These are phyloP conservation scores for Teunomyces pallodes DNA, from an alignment of 805 yeast species.

Conservation along the genomic window DNA sequence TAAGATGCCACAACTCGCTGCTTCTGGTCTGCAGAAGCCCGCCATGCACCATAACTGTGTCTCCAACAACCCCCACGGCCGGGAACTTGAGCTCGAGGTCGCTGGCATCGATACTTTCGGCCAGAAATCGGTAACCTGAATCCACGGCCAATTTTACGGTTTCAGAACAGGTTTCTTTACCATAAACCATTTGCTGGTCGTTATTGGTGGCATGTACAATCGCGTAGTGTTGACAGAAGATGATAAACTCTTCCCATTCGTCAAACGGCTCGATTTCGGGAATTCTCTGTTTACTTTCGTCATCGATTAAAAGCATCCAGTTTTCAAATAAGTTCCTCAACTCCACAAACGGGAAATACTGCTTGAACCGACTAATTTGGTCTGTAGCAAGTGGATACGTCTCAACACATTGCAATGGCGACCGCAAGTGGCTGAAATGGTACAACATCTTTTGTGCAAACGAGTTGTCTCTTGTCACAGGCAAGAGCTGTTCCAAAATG, in stretches of 20 bases:
- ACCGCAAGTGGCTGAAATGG: constrained; percentile 63
- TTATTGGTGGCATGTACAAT: constrained; percentile 60
- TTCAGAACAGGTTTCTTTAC: not conserved
- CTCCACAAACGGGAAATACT: constrained; percentile 50
- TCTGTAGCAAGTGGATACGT: constrained; percentile 49
- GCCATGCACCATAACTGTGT: constrained; percentile 35
- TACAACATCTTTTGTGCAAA: constrained; percentile 73
- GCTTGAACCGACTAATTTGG: constrained; percentile 51
- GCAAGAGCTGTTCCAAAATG: constrained; percentile 69
- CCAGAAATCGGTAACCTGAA: not conserved
- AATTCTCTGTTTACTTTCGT: constrained; percentile 39
- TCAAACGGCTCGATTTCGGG: constrained; percentile 65
- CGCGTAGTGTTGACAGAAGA: constrained; percentile 74
- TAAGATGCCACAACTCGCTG: constrained; percentile 1
- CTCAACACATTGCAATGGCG: constrained; percentile 67
- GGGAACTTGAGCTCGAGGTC: constrained; percentile 40
- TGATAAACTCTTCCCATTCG: constrained; percentile 78
- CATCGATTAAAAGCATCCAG: constrained; percentile 50
- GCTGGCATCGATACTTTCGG: not conserved
- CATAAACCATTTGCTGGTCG: not conserved
- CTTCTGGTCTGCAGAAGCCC: constrained; percentile 36
- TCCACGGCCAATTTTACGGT: not conserved
- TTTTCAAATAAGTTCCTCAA: constrained; percentile 53
- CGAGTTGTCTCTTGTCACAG: constrained; percentile 60
- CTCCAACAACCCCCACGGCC: constrained; percentile 27